Evolutionary conservation across 176 grass and related monocot genomes (phyloP).

Genomic region (Cymbopogon citratus): DNA sequence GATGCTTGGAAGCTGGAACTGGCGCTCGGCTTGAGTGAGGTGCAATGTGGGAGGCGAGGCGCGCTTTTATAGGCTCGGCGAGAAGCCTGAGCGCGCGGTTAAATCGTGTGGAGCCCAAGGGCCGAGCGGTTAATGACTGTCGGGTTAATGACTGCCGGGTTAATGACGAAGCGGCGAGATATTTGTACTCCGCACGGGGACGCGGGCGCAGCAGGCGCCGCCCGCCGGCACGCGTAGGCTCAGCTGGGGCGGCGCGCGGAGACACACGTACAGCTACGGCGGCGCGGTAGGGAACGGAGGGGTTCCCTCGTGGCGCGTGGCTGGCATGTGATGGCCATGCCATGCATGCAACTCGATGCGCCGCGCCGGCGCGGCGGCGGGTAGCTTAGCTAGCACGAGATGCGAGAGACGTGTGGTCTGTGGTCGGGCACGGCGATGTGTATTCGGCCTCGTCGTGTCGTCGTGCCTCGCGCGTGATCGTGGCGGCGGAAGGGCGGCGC

Average conservation of each 20-base stretch:
- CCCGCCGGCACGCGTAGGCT: background rate
- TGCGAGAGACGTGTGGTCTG: background rate
- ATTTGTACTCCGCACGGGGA: no score
- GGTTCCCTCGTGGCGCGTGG: background rate
- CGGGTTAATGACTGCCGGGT: no score
- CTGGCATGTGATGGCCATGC: background rate
- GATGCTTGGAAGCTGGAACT: background rate
- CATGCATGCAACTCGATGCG: background rate
- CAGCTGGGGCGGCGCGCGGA: background rate
- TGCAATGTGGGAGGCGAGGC: background rate
- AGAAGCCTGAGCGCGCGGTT: no score
- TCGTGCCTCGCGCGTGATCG: background rate
- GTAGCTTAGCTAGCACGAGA: background rate
- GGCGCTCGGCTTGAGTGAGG: conserved; percentile 17
- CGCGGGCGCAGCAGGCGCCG: no score
- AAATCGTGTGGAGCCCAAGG: no score
- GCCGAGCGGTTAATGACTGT: no score
- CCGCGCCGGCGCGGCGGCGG: no score
- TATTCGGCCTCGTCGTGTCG: no score
- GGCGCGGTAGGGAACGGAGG: background rate
- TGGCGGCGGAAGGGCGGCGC: background rate
- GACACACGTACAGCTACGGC: background rate
- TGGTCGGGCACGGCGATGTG: no score
- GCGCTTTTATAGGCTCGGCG: conserved; percentile 41
- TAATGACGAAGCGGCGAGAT: no score